A percentile compares a stretch with the other conserved stretches of the same genome.
Evolutionary conservation across 176 grass and related monocot species (phyloP).

Genomic region (Carex scoparia): DNA sequence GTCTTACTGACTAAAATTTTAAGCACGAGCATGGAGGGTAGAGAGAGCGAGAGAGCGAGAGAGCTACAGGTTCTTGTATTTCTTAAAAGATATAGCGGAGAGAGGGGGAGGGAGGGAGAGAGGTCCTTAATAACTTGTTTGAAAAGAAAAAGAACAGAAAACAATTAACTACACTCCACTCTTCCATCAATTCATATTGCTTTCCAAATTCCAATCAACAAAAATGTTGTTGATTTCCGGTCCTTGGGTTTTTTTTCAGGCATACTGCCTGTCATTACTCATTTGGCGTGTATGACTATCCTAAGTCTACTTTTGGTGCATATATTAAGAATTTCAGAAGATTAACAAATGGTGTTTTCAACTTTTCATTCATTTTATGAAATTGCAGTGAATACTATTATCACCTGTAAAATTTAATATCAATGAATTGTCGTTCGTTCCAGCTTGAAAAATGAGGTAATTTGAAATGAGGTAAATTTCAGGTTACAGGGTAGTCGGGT

Average conservation of each 20-base stretch:
- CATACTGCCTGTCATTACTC: background rate
- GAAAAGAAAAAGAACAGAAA: no score
- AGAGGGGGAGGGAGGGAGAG: no score
- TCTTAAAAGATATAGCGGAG: background rate
- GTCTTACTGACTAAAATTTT: background rate
- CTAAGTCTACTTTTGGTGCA: no score
- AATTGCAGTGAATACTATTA: no score
- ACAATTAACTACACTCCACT: background rate
- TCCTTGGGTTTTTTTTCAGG: background rate
- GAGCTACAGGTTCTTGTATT: background rate
- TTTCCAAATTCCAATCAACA: background rate
- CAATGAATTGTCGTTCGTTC: no score
- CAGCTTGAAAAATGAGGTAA: no score
- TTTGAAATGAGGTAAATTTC: no score
- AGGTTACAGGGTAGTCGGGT: no score
- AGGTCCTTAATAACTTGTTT: background rate
- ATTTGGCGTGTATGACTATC: background rate
- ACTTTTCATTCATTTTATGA: no score
- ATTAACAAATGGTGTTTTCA: no score
- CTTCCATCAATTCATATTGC: background rate
- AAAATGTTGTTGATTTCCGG: background rate
- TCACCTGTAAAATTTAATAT: no score
- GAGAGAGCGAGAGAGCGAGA: background rate
- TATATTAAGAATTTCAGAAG: no score
- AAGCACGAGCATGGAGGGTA: background rate